Conservation (phyloP, 371 early-diverging fungal genomes). For the Rhizopus delemar region DNA sequence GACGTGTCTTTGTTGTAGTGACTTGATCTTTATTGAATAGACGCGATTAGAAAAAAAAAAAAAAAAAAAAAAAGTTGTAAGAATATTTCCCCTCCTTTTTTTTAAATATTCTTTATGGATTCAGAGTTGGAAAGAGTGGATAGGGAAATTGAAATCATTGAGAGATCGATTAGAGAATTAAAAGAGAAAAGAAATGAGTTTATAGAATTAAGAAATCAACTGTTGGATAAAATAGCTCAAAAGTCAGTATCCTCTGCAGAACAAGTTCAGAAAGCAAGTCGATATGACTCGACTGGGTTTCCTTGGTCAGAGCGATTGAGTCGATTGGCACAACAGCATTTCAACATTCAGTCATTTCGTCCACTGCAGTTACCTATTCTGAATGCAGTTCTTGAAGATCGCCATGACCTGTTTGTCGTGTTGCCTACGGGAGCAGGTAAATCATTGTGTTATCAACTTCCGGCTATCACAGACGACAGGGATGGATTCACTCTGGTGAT, state of each 20-base stretch:
- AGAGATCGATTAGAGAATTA: constrained; percentile 20
- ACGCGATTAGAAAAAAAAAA: not conserved
- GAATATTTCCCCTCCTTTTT: no score
- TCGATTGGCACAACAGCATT: constrained; percentile 43
- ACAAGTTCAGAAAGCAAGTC: constrained; percentile 1
- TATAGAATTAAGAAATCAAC: constrained; percentile 4
- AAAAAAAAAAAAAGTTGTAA: not conserved
- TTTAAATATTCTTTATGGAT: not conserved
- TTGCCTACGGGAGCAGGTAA: constrained; percentile 94
- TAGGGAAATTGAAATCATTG: constrained; percentile 24
- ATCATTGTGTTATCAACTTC: constrained; percentile 85
- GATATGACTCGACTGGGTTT: constrained; percentile 41
- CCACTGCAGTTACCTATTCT: constrained; percentile 72
- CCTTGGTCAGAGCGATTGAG: constrained; percentile 53
- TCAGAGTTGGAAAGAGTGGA: constrained; percentile 18
- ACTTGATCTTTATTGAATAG: constrained; percentile 3
- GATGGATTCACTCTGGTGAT: constrained; percentile 82
- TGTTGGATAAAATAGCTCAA: constrained; percentile 10
- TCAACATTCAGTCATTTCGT: constrained; percentile 64
- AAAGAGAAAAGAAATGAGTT: constrained; percentile 11
- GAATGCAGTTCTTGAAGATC: constrained; percentile 68
- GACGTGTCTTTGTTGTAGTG: no score
- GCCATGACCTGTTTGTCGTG: constrained; percentile 79
- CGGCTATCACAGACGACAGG: constrained; percentile 63
- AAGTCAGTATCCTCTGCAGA: not conserved